These are phyloP conservation scores for Boletus coccyginus DNA, from an alignment of 768 basidiomycete species.

Conservation along the genomic window DNA sequence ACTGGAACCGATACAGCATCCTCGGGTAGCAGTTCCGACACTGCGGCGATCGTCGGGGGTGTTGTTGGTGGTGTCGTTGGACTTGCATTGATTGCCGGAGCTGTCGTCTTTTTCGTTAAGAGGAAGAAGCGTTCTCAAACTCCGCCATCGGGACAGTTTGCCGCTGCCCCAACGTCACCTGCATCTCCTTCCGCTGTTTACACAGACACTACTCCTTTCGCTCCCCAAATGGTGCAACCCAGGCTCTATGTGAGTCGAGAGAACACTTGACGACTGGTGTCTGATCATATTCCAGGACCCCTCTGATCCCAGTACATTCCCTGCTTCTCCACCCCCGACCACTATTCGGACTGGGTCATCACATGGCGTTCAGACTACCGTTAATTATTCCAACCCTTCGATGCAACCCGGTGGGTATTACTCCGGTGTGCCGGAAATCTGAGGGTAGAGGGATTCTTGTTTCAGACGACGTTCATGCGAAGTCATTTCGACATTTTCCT, in stretches of 20 bases:
- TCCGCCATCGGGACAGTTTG: constrained; percentile 17
- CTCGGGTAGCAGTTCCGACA: constrained; percentile 25
- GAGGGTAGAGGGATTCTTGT: neutral
- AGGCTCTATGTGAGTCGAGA: constrained; percentile 29
- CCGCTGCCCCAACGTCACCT: neutral
- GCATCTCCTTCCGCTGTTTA: constrained; percentile 3
- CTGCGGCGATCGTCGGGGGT: constrained; percentile 59
- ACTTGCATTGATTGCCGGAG: constrained; percentile 41
- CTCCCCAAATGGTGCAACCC: constrained; percentile 20
- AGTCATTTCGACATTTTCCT: neutral
- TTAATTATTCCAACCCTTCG: constrained; percentile 10
- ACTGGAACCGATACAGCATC: constrained; percentile 1
- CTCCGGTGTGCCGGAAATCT: constrained; percentile 27
- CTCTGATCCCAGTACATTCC: constrained; percentile 38
- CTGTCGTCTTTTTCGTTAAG: constrained; percentile 38
- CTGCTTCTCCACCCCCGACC: constrained; percentile 22
- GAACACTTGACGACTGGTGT: neutral
- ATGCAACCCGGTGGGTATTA: constrained; percentile 20
- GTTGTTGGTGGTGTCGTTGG: constrained; percentile 64
- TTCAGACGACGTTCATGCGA: no score
- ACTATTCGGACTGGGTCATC: constrained; percentile 9
- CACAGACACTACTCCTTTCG: constrained; percentile 10
- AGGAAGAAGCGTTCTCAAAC: constrained; percentile 26
- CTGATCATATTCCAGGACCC: constrained; percentile 29
- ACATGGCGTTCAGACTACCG: constrained; percentile 1